A percentile compares a stretch with the other conserved stretches of the same genome.
Conservation (phyloP, 805 yeast species). For the Sporopachydermia quercuum region DNA sequence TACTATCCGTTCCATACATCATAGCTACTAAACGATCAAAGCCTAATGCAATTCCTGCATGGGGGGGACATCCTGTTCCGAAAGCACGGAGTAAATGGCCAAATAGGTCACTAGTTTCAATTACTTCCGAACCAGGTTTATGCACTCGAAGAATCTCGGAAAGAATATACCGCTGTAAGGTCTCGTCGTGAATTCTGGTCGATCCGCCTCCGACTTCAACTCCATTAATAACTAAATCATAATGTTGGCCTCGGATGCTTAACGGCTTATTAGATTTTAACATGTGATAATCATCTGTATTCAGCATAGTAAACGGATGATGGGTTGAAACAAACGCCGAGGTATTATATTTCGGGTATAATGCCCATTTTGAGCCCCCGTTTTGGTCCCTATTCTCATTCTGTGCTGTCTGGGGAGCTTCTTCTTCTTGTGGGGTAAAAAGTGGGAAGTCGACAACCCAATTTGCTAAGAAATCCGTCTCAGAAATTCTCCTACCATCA, state of each 20-base stretch:
- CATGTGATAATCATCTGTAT: constrained; percentile 46
- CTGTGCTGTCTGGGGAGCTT: constrained; percentile 14
- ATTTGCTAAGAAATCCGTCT: constrained; percentile 35
- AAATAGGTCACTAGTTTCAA: constrained; percentile 45
- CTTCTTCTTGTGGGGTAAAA: constrained; percentile 63
- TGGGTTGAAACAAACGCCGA: constrained; percentile 55
- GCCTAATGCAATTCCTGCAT: constrained; percentile 93
- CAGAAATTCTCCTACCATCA: constrained; percentile 4
- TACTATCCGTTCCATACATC: constrained; percentile 61
- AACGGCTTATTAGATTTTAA: constrained; percentile 43
- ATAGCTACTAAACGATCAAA: constrained; percentile 89
- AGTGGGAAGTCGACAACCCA: constrained; percentile 94
- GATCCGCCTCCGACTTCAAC: constrained; percentile 97
- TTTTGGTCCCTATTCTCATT: constrained; percentile 8
- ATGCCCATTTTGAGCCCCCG: constrained; percentile 9
- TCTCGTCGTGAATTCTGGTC: constrained; percentile 80
- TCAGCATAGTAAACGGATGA: constrained; percentile 95
- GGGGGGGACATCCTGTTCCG: constrained; percentile 93
- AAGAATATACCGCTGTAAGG: constrained; percentile 61
- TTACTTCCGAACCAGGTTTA: constrained; percentile 6
- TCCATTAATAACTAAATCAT: constrained; percentile 87
- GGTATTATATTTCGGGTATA: constrained; percentile 49
- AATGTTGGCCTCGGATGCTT: constrained; percentile 73
- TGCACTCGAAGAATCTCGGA: constrained; percentile 43
- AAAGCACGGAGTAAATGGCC: constrained; percentile 79